Base-by-base conservation (phyloP, 1,284 basidiomycete genomes). In the Coriolopsis trogii region DNA sequence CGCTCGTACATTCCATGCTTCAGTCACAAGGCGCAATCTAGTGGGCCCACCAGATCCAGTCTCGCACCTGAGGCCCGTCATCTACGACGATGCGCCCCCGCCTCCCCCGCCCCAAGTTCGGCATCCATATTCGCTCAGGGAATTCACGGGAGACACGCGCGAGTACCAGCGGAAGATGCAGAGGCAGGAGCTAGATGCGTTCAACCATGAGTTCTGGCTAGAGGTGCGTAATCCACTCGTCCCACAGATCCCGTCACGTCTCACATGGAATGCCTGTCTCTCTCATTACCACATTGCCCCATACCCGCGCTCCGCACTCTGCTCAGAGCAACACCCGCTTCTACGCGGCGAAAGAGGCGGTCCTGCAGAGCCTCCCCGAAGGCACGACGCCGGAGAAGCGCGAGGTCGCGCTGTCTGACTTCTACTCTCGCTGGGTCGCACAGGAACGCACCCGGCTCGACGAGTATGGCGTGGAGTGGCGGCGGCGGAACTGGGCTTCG, bases 161-260 rank as follows among this genome's bases (percentile, higher is more conserved):
- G 84, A 88, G 49, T 76, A 90, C 44, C 86, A 87, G 63, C 87
- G 79, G 74, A 84, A 81, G 55, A 70, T 90, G 46, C 80, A 84
- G 51, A 74, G 83, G 51, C 82, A 87, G 65, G 81, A 84, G 57
- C 67, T 89, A 16, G 87, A 91, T 62, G 73, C 79, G 15, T 84
- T 86, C 62, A 85, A 90, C 56, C 85, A 91, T 50, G 71, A 76
- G 29, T 91, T 89, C 64, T 91, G 89, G 89, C 69, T 80, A 42
- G 84, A 91, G 50, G 89, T 91, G 62, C 60, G 87, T 76, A n/a
- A 12, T 5, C 18, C 18, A 36, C n/a, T 26, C 4, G 20, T 7
- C 10, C 6, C 20, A 7, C 13, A 6, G n/a, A 1, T 34, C 33
- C n/a, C 8, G n/a, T 4, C 6, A 16, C n/a, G n/a, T 18, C 33